Conservation (phyloP, 148 eudicot genomes). For the Amaranthus hypochondriacus region DNA sequence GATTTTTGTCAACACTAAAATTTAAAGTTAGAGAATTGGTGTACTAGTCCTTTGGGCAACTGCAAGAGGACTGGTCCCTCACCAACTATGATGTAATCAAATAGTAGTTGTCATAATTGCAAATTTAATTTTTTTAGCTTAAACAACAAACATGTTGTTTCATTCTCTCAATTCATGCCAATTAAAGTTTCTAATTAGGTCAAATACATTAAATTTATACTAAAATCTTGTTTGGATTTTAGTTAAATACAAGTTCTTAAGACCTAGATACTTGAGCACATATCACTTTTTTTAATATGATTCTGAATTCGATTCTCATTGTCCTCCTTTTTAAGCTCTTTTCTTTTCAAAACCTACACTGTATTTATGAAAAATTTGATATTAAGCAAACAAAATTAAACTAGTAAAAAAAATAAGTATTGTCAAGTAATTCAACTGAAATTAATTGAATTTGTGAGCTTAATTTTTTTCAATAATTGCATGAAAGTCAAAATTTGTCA, state of each 20-base stretch:
- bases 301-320: too few species aligned
- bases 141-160: neutral
- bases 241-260: neutral
- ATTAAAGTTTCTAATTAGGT: neutral
- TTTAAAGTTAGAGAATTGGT: neutral
- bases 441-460: too few species aligned
- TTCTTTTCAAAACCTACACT: too few species aligned
- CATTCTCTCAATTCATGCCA: neutral
- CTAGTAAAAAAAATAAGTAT: too few species aligned
- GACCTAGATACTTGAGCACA: too few species aligned
- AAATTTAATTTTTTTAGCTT: neutral
- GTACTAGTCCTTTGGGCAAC: conserved; percentile 10
- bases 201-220: neutral
- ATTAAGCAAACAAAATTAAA: too few species aligned
- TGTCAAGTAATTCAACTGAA: too few species aligned
- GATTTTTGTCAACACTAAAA: neutral
- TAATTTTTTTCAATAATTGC: too few species aligned
- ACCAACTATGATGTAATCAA: conserved; percentile 4
- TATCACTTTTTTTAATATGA: too few species aligned
- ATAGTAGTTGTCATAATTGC: neutral
- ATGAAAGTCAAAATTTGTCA: too few species aligned
- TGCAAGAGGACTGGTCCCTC: conserved; percentile 13
- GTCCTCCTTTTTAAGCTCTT: too few species aligned
- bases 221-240: neutral
- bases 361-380: too few species aligned